Conservation (phyloP, 257 asterid genomes). For the Plantago elongata region DNA sequence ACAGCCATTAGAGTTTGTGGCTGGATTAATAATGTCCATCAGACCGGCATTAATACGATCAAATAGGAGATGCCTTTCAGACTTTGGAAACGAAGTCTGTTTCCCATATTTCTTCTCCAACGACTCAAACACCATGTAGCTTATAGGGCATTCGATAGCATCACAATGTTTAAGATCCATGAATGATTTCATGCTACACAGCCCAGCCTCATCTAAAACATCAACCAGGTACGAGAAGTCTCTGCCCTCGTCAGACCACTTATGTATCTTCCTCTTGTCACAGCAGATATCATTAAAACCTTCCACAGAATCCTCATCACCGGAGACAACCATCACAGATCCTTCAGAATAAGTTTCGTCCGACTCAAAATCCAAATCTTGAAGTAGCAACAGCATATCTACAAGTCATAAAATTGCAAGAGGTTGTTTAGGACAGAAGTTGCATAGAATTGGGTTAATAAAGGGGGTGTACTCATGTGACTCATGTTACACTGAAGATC, state of each 20-base stretch:
- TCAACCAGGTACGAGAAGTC: constrained; percentile 69
- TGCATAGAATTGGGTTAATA: neutral
- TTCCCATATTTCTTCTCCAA: constrained; percentile 66
- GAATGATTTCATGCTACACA: constrained; percentile 29
- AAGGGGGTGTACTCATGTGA: no score
- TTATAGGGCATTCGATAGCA: constrained; percentile 44
- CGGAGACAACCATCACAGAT: constrained; percentile 53
- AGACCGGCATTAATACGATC: constrained; percentile 56
- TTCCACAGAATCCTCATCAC: constrained; percentile 45
- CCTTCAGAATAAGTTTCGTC: constrained; percentile 57
- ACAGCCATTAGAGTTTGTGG: constrained; percentile 15
- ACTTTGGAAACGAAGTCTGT: constrained; percentile 55
- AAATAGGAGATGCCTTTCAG: constrained; percentile 59
- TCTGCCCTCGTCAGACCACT: constrained; percentile 42
- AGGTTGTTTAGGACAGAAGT: constrained; percentile 10
- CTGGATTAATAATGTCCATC: constrained; percentile 30
- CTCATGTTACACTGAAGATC: constrained; percentile 27
- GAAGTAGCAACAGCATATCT: constrained; percentile 49
- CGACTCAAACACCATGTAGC: constrained; percentile 42
- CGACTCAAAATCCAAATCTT: constrained; percentile 35
- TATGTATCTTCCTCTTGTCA: constrained; percentile 28
- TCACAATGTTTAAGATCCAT: constrained; percentile 36
- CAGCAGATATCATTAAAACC: constrained; percentile 23
- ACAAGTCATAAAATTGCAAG: constrained; percentile 16
- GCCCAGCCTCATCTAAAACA: constrained; percentile 58